Base-by-base conservation (phyloP, 2,329 filamentous ascomycete genomes). In the Clarireedia homoeocarpa region DNA sequence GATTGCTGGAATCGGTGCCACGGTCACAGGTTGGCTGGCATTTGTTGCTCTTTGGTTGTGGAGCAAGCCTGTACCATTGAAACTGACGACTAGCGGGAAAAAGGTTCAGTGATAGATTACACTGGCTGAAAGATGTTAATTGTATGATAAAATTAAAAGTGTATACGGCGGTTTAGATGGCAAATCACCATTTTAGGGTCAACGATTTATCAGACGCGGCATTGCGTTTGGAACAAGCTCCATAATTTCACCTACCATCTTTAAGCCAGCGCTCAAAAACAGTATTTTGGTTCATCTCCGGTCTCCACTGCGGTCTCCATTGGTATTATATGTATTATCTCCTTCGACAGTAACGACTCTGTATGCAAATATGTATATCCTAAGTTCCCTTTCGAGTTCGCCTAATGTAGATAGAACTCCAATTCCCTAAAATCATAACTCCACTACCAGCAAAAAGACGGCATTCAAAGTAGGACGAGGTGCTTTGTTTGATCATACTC, bases 11-110 rank as follows among this genome's bases (percentile, higher is more conserved):
- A 88, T 97, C 59, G 88, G 82, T 70, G 85, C 86, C 50, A 96
- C 95, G 2, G 81, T 96, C 55, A 78, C 77, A 10, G 94, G 91
- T 6, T 99, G 91, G 81, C 62, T 97, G 60, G 82, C 77, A 0
- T 97, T 99, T 73, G 88, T 91, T 52, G 82, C 84, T 14, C 67
- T 97, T 38, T 99, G 94, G 94, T 77, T 99, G 72, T 99, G 83
- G 70, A 84, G 82, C 65, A 83, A 79, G 62, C 84, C 85, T 9
- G 71, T 74, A 36, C 64, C 66, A 39, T 60, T 64, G 59, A 65
- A 62, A 54, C 59, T 64, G 57, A 63, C 59, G 10, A 61, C 56
- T 12, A 62, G 52, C 58, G 70, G 67, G 46, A 76, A 76, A 66
- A 76, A 75, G 68, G 59, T 65, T 48, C 68, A 72, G 63, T 74